These are phyloP conservation scores for Trichosporon sp. DNA, from an alignment of 1,284 basidiomycete genomes.

Conservation along the genomic window DNA sequence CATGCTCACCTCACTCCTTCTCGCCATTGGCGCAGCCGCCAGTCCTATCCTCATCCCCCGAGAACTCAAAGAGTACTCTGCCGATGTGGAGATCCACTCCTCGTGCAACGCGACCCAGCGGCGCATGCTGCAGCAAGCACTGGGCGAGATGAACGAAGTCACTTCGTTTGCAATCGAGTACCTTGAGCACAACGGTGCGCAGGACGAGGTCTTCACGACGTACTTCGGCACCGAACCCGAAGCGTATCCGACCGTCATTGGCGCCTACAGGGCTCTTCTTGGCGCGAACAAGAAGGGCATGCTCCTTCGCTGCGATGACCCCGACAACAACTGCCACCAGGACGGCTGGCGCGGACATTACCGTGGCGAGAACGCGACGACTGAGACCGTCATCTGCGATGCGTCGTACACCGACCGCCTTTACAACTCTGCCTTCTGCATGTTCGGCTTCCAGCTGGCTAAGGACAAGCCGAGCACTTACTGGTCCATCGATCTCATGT, in stretches of 20 bases:
- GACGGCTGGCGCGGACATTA: slow-evolving; percentile 48
- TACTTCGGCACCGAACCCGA: slow-evolving; percentile 45
- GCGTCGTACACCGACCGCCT: slow-evolving; percentile 34
- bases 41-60: slow-evolving; percentile 12
- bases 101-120: slow-evolving; percentile 46
- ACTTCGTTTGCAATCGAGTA: slow-evolving; percentile 38
- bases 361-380: slow-evolving; percentile 48
- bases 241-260: slow-evolving; percentile 35
- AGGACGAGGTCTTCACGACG: slow-evolving; percentile 37
- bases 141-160: slow-evolving; percentile 43
- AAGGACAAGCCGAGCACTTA: slow-evolving; percentile 31
- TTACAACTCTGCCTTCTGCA: slow-evolving; percentile 39
- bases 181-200: slow-evolving; percentile 37
- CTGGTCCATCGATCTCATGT: slow-evolving; percentile 47
- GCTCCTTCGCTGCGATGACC: slow-evolving; percentile 47
- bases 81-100: slow-evolving; percentile 44
- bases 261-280: slow-evolving; percentile 41
- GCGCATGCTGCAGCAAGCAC: slow-evolving; percentile 38
- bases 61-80: slow-evolving; percentile 27
- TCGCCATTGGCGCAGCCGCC: not conserved
- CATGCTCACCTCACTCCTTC: slow-evolving; percentile 17
- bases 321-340: slow-evolving; percentile 42
- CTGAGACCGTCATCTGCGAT: slow-evolving; percentile 48
- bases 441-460: slow-evolving; percentile 42
- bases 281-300: slow-evolving; percentile 39